Base-by-base conservation (phyloP, 768 basidiomycete genomes). In the Xerocomellus dryophilus region DNA sequence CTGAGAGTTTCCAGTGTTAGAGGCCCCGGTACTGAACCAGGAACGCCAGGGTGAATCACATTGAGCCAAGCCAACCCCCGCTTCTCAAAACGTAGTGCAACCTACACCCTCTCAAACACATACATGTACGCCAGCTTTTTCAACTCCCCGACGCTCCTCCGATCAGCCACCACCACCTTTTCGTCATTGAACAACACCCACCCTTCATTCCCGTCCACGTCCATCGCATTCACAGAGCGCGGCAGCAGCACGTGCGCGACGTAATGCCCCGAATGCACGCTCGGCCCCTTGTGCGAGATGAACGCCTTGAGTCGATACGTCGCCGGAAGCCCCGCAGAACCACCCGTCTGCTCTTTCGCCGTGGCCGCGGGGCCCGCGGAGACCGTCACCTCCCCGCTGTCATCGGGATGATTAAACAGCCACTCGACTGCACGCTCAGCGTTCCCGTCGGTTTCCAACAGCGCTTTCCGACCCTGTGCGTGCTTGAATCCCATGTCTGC, bases 131-230 rank as follows among this genome's bases (percentile, higher is more conserved):
- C 96, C 67, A 93, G 67, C 69, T 79, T 78, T 73, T 89, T 88
- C 75, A 98, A 73, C 51, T 84, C 82, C n/a, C 71, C 78, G 27
- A 95, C 90, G 65, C 90, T 92, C 69, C 88, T 82, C 54, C 69
- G 77, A 65, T 96, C 92, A 4, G 94, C 94, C 69, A 81, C 85
- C 10, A 97, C 94, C 4, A 95, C 94, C 74, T 94, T 96, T 74
- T 95, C 93, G 66, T 98, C 96, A 63, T 98, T 97, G 70, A 94
- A 97, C 63, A 98, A 69, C 51, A 95, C 88, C 93, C 96, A 96
- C 2, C 25, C 47, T 10, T 78, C 77, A 20, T 78, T 81, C 68
- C 65, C 47, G 50, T 53, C 66, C 15, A 61, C 60, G 18, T 73
- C 71, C 57, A 75, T 74, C 23, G 60, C 61, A 23, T 59, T 59